Evolutionary conservation across 257 asterid genomes (phyloP), one percentile per base, ranked within the genome.

Genomic region (Ajuga chamaepitys): DNA sequence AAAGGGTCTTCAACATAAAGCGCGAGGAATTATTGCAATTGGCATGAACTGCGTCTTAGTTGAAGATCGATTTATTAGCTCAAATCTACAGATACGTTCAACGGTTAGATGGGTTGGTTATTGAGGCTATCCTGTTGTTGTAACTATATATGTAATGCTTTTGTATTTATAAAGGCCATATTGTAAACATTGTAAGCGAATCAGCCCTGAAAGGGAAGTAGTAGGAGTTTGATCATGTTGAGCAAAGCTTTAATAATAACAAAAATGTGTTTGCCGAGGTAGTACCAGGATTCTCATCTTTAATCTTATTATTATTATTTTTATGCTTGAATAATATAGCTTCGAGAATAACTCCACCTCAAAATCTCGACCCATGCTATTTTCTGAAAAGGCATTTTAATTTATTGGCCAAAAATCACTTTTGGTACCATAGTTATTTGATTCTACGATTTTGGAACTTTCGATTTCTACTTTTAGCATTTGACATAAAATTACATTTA

Each of bases 1-100:
- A 62, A 16, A 94, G 66, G 89, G 74, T 90, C 58, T 94, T 94
- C 46, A 88, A 85, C 52, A 76, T 88, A 55, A 90, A 94, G 80
- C 85, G 95, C 0, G 90, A 82, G 56, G 98, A 90, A 79, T 61
- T 73, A 53, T 32, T 86, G 76, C 96, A 83, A 62, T 30, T 84
- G 78, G 91, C 87, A 17, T 90, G 82, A 77, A 63, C 58, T 21
- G 41, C 30, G 9, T 51, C 68, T 6, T 57, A 16, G 22, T 22
- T 25, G 26, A 37, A 22, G 20, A 22, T 70, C 18, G 55, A 12
- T 41, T 34, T 16, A 59, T n/a, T 32, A 34, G 67, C 44, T 58
- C 50, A 46, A 17, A 60, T 21, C 64, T 66, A n/a, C 17, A 13
- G 20, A 58, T 40, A 20, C 37, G 55, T 58, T 30, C 30, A 50